Conservation (phyloP, 1,284 basidiomycete species). For the Microbotryum intermedium region DNA sequence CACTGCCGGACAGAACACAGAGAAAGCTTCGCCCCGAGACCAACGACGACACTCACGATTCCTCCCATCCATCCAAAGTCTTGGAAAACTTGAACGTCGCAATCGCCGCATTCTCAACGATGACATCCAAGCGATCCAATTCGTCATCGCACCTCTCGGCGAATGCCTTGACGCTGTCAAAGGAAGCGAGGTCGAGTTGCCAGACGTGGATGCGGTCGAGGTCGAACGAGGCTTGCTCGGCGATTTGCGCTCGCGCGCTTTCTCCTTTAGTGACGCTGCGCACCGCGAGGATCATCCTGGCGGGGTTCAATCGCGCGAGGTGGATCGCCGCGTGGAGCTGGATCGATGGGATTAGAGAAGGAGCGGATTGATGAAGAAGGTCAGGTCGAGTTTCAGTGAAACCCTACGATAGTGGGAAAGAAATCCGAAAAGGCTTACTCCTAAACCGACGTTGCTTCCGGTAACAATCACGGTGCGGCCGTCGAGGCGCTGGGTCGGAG, state of each 20-base stretch:
- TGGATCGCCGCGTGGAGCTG: constrained; percentile 13
- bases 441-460: constrained; percentile 41
- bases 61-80: constrained; percentile 20
- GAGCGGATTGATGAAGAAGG: no score
- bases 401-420: not conserved
- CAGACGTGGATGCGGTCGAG: constrained; percentile 18
- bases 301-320: constrained; percentile 11
- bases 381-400: not conserved
- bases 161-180: constrained; percentile 27
- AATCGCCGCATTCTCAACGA: constrained; percentile 18
- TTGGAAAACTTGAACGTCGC: not conserved
- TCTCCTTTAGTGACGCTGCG: constrained; percentile 12
- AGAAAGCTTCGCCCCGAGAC: no score
- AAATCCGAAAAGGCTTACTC: constrained; percentile 6
- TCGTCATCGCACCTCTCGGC: constrained; percentile 1
- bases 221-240: not conserved
- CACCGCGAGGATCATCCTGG: constrained; percentile 21
- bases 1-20: no score
- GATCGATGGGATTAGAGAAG: not conserved
- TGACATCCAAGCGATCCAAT: constrained; percentile 20
- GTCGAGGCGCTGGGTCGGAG: constrained; percentile 31
- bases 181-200: constrained; percentile 28
- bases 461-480: constrained; percentile 39
- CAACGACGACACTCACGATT: constrained; percentile 6
- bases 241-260: not conserved